Conservation (phyloP, 208 protist species). For the Porcisia deanei region DNA sequence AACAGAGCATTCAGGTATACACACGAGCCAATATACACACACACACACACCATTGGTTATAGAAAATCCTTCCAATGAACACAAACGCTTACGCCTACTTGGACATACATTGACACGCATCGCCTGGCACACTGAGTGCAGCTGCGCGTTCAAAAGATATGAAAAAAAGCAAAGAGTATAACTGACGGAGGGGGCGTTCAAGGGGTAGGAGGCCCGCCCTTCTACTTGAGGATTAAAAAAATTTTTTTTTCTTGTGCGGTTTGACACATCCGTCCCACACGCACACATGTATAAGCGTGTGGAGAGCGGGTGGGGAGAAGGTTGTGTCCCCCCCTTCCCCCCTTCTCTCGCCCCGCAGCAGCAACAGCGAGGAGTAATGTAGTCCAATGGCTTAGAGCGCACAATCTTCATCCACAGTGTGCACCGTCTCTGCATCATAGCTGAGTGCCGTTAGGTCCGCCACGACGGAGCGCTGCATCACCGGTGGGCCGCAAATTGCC, state of each 20-base stretch:
- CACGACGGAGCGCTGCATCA: conserved; percentile 75
- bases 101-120: neutral
- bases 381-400: conserved; percentile 21
- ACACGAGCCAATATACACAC: neutral
- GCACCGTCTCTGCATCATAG: conserved; percentile 61
- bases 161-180: neutral
- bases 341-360: neutral
- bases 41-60: neutral
- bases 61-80: too few species aligned
- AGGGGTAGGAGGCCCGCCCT: neutral
- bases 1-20: neutral
- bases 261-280: neutral
- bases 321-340: neutral
- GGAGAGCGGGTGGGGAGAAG: neutral
- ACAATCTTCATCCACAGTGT: conserved; percentile 65
- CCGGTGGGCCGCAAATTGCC: conserved; percentile 76
- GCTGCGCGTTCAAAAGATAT: neutral
- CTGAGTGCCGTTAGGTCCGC: conserved; percentile 44
- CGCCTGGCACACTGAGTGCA: too few species aligned
- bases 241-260: neutral
- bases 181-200: neutral
- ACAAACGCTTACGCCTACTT: neutral
- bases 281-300: neutral
- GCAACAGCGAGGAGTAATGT: neutral
- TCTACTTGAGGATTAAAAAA: too few species aligned